Conservation (phyloP, 2,329 filamentous ascomycete genomes). For the Trichoderma sp. region DNA sequence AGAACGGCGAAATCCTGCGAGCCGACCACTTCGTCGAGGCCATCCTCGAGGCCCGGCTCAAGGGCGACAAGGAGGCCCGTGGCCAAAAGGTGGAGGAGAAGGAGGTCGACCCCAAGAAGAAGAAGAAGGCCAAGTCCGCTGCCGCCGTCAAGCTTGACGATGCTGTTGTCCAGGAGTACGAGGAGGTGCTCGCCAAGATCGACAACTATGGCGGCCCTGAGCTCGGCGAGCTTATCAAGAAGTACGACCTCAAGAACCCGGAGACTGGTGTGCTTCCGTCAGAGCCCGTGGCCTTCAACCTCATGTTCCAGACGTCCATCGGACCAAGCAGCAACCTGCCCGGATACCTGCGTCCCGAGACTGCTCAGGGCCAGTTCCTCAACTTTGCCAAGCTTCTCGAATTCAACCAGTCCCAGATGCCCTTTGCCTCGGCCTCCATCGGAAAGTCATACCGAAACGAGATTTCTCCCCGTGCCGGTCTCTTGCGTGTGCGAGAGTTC, state of each 20-base stretch:
- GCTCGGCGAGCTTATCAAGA: constrained; percentile 83
- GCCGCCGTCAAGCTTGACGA: constrained; percentile 84
- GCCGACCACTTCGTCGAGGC: constrained; percentile 97
- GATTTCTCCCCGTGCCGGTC: constrained; percentile 87
- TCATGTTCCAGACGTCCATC: constrained; percentile 97
- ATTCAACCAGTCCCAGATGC: constrained; percentile 93
- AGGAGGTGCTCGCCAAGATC: constrained; percentile 85
- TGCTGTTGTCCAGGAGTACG: constrained; percentile 81
- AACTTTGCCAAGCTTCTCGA: constrained; percentile 96
- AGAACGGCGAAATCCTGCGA: constrained; percentile 93
- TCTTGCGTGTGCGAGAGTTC: constrained; percentile 93
- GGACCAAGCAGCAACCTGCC: constrained; percentile 85
- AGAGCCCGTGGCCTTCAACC: constrained; percentile 88
- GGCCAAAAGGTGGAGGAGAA: constrained; percentile 77
- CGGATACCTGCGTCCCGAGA: constrained; percentile 88
- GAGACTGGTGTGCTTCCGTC: constrained; percentile 72
- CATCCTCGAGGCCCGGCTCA: constrained; percentile 80
- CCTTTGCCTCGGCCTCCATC: constrained; percentile 94
- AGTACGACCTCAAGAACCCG: constrained; percentile 89
- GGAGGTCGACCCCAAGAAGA: constrained; percentile 73
- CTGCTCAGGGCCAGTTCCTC: constrained; percentile 95
- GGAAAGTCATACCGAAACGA: constrained; percentile 98
- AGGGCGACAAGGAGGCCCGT: constrained; percentile 89
- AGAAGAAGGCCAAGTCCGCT: constrained; percentile 83
- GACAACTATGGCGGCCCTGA: constrained; percentile 91